These are phyloP conservation scores for Lagenaria siceraria DNA, from an alignment of 306 rosid species.

Conservation along the genomic window DNA sequence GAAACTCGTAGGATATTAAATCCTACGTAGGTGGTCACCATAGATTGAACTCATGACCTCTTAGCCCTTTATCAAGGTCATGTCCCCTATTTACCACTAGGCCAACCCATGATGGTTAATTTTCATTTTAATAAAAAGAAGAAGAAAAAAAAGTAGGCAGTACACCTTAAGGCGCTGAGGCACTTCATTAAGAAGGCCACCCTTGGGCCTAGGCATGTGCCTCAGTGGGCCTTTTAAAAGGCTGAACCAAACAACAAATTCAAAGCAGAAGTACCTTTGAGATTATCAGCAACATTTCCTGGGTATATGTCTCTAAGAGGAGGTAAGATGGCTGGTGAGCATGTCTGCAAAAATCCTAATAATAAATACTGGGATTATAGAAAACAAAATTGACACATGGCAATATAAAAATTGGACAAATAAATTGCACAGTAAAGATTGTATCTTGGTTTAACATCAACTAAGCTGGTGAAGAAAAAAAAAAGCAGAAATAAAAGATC, in stretches of 20 bases:
- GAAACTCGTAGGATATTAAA: too few species aligned
- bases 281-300: constrained; percentile 57
- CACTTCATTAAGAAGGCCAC: too few species aligned
- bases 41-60: too few species aligned
- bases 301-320: constrained; percentile 75
- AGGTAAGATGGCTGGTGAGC: constrained; percentile 80
- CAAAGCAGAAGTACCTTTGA: constrained; percentile 46
- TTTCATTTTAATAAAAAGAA: too few species aligned
- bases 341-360: constrained; percentile 43
- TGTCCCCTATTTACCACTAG: too few species aligned
- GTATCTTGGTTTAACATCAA: neutral
- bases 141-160: too few species aligned
- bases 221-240: too few species aligned
- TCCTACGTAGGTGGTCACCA: too few species aligned
- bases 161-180: too few species aligned
- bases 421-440: neutral
- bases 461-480: neutral
- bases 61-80: too few species aligned
- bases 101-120: too few species aligned
- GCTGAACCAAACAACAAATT: neutral
- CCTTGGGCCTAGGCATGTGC: too few species aligned
- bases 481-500: neutral
- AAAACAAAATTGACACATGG: neutral
- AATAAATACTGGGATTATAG: neutral
- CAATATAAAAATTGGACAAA: neutral